Percentiles rank a stretch among this genome's conserved stretches.
These are phyloP conservation scores for Volvariella volvacea DNA, from an alignment of 1,284 basidiomycete species.

Conservation along the genomic window DNA sequence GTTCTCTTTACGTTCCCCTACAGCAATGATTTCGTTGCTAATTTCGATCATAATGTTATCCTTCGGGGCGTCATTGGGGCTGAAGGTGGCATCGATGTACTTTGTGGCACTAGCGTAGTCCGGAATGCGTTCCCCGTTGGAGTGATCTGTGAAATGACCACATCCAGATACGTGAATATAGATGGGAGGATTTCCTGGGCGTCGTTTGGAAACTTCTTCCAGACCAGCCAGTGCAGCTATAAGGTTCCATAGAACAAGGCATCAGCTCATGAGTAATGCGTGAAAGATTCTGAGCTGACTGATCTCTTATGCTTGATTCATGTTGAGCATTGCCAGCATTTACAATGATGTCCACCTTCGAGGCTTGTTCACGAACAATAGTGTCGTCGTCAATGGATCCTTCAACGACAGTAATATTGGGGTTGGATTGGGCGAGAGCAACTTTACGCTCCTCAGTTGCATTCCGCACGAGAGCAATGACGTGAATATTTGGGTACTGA, in stretches of 20 bases:
- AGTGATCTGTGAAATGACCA: constrained; percentile 31
- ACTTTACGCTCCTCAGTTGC: constrained; percentile 21
- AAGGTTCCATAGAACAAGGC: no score
- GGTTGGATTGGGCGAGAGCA: constrained; percentile 21
- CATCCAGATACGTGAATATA: constrained; percentile 36
- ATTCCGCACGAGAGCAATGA: constrained; percentile 26
- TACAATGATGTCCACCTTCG: constrained; percentile 24
- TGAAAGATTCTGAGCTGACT: no score
- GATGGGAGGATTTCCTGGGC: constrained; percentile 28
- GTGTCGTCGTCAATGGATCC: constrained; percentile 28
- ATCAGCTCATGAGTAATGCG: no score
- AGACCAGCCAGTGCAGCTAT: constrained; percentile 32
- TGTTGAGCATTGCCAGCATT: constrained; percentile 23
- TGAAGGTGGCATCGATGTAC: no score
- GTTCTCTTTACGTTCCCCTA: constrained; percentile 30
- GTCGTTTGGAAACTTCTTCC: constrained; percentile 18
- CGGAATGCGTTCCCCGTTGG: constrained; percentile 18
- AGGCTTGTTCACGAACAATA: constrained; percentile 26
- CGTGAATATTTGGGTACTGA: constrained; percentile 9
- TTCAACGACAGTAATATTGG: constrained; percentile 26
- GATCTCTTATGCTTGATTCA: no score
- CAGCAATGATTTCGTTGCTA: constrained; percentile 17
- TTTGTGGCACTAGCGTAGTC: no score
- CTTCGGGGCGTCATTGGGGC: no score
- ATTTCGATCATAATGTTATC: no score